These are phyloP conservation scores for Trametes cubensis DNA, from an alignment of 768 basidiomycete genomes.

Conservation along the genomic window DNA sequence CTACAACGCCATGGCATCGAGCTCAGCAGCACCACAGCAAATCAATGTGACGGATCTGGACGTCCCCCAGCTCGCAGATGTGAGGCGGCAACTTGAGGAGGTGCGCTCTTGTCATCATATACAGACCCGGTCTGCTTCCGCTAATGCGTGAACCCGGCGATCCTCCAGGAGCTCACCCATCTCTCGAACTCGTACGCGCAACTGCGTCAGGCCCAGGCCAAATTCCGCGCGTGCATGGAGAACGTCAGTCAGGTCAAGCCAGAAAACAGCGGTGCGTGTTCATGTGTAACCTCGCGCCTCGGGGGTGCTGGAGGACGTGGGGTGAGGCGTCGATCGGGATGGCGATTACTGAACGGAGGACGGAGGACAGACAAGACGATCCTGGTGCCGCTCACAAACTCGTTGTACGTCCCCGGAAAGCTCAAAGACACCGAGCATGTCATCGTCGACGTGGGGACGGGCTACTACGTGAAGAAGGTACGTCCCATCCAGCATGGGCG, in stretches of 20 bases:
- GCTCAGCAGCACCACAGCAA: slow-evolving; percentile 54
- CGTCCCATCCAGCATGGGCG: slow-evolving; percentile 14
- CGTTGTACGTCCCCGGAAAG: slow-evolving; percentile 93
- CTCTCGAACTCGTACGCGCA: slow-evolving; percentile 90
- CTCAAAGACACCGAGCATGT: slow-evolving; percentile 83
- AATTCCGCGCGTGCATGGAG: slow-evolving; percentile 86
- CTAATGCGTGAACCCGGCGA: slow-evolving; percentile 1
- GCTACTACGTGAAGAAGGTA: slow-evolving; percentile 96
- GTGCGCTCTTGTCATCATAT: slow-evolving; percentile 43
- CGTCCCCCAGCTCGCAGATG: slow-evolving; percentile 83
- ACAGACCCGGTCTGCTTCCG: neutral
- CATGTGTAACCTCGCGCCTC: neutral
- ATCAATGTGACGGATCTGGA: slow-evolving; percentile 84
- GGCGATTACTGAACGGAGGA: too few relatives aligned
- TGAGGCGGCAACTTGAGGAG: slow-evolving; percentile 91
- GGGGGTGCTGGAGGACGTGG: neutral
- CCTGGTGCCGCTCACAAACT: slow-evolving; percentile 91
- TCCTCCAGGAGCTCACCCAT: slow-evolving; percentile 82
- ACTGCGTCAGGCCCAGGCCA: slow-evolving; percentile 89
- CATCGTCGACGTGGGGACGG: slow-evolving; percentile 94
- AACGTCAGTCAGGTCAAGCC: slow-evolving; percentile 76
- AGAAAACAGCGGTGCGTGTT: slow-evolving; percentile 57
- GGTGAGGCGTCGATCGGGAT: neutral
- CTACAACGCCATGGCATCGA: slow-evolving; percentile 37
- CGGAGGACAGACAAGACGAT: slow-evolving; percentile 72